phyloP scores from a whole-genome alignment of 2,329 filamentous ascomycete species.

The Colletotrichum siamense region DNA sequence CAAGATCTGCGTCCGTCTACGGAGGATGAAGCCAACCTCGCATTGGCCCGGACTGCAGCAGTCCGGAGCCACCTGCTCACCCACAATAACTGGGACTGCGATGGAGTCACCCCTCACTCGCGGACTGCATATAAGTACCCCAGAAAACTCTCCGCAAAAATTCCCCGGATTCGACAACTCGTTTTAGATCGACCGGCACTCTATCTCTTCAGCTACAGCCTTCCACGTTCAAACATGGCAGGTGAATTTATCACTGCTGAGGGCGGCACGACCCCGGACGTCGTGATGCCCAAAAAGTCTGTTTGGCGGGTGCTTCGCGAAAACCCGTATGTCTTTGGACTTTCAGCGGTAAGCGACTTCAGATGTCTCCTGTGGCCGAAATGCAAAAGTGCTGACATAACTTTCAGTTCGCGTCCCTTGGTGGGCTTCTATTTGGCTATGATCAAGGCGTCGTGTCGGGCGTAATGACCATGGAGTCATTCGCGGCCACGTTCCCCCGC shows the following conservation, averaged over 20 bases:
- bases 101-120: neutral
- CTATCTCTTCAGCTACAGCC: neutral
- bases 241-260: slow-evolving; percentile 22
- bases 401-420: slow-evolving; percentile 36
- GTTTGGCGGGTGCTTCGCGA: slow-evolving; percentile 33
- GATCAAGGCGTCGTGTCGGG: slow-evolving; percentile 56
- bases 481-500: slow-evolving; percentile 36
- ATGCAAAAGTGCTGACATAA: neutral
- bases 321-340: slow-evolving; percentile 50
- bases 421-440: slow-evolving; percentile 53
- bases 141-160: neutral
- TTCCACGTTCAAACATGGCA: neutral
- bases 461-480: slow-evolving; percentile 50
- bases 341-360: slow-evolving; percentile 40
- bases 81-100: neutral
- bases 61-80: neutral
- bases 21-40: neutral
- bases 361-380: neutral
- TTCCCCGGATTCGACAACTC: slow-evolving; percentile 24
- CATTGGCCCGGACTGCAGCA: neutral
- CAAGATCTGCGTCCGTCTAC: neutral
- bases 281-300: slow-evolving; percentile 24
- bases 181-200: neutral
- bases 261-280: neutral
- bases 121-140: neutral